Evolutionary conservation across 257 asterid genomes (phyloP).

Genomic region (Gentiana dahurica): DNA sequence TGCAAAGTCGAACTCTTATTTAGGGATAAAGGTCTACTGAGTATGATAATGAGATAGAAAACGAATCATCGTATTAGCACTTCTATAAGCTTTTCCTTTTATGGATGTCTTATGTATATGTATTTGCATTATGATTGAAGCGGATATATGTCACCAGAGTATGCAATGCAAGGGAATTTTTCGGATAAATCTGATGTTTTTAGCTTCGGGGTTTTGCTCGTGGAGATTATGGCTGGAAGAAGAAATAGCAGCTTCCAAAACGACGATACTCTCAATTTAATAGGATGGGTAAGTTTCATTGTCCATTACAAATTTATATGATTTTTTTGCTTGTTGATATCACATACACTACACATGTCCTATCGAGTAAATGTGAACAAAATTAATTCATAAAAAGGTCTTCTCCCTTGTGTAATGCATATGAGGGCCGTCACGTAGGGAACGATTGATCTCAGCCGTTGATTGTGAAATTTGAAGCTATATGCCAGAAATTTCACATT

Average conservation of each 20-base stretch:
- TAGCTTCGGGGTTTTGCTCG: constrained; percentile 25
- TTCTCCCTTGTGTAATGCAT: no score
- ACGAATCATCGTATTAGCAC: no score
- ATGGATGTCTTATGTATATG: constrained; percentile 2
- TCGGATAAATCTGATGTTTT: constrained; percentile 25
- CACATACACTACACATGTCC: no score
- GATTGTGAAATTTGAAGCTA: no score
- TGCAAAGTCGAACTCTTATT: not conserved
- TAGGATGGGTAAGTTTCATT: constrained; percentile 22
- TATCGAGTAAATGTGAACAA: no score
- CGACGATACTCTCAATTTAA: constrained; percentile 20
- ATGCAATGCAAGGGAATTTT: constrained; percentile 22
- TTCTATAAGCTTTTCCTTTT: constrained; percentile 16
- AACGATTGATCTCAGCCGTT: no score
- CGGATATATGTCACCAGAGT: constrained; percentile 32
- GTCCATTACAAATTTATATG: not conserved
- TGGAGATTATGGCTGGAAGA: constrained; percentile 24
- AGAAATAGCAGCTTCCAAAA: constrained; percentile 20
- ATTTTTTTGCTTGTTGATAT: no score
- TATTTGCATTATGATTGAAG: constrained; percentile 6
- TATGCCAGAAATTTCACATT: no score
- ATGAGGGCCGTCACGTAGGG: no score
- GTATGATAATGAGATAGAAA: no score
- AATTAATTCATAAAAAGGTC: no score
- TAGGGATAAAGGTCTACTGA: no score